phyloP scores from a whole-genome alignment of 352 stramenopile species.

The Phytophthora litchii region DNA sequence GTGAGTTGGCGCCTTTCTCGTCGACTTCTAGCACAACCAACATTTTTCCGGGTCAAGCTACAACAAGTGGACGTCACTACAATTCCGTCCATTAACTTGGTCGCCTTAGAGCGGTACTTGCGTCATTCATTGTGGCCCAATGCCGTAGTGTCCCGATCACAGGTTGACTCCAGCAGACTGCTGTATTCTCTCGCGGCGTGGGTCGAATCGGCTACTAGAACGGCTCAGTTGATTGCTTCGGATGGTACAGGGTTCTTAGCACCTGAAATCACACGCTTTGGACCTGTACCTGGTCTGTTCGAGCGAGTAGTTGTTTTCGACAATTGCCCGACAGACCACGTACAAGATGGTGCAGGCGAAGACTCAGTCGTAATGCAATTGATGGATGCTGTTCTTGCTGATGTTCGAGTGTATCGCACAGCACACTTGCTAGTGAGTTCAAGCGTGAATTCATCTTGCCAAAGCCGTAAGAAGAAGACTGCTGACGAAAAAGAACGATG shows the following conservation, averaged over 20 bases:
- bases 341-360: conserved; percentile 26
- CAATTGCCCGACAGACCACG: conserved; percentile 32
- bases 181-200: conserved; percentile 58
- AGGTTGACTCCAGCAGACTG: conserved; percentile 30
- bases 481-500: conserved; percentile 43
- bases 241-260: conserved; percentile 52
- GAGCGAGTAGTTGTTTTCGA: conserved; percentile 61
- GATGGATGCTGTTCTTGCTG: conserved; percentile 61
- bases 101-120: conserved; percentile 63
- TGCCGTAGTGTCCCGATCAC: conserved; percentile 34
- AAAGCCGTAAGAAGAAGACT: conserved; percentile 8
- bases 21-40: conserved; percentile 53
- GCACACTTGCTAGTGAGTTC: conserved; percentile 40
- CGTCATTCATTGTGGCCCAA: conserved; percentile 58
- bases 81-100: conserved; percentile 60
- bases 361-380: conserved; percentile 49
- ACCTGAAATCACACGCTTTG: conserved; percentile 52
- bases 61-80: conserved; percentile 41
- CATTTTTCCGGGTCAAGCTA: conserved; percentile 60
- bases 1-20: conserved; percentile 77
- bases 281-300: conserved; percentile 65
- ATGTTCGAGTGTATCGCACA: conserved; percentile 70
- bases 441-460: not conserved
- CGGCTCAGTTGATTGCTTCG: conserved; percentile 41
- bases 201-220: conserved; percentile 44